Evolutionary conservation across 2,329 filamentous ascomycete genomes (phyloP).

Genomic region (Aspergillus arachidicola): DNA sequence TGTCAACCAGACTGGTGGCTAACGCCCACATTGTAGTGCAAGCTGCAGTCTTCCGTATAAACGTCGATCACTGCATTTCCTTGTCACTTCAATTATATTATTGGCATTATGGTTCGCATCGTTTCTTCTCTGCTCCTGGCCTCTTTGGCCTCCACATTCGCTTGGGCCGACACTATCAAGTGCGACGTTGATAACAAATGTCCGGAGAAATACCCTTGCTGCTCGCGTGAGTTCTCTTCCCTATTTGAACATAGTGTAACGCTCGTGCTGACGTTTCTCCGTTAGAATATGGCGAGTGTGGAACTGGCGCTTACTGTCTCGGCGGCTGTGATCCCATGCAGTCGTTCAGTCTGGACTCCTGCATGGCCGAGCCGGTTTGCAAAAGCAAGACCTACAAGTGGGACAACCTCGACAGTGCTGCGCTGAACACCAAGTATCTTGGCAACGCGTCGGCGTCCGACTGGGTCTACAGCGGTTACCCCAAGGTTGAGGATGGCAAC

Average conservation of each 20-base stretch:
- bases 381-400: constrained; percentile 73
- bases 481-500: constrained; percentile 62
- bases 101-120: constrained; percentile 40
- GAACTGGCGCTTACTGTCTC: constrained; percentile 90
- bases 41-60: constrained; percentile 18
- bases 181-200: constrained; percentile 61
- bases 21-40: constrained; percentile 2
- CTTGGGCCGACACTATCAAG: constrained; percentile 30
- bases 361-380: constrained; percentile 82
- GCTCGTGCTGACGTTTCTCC: constrained; percentile 13
- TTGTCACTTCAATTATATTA: constrained; percentile 17
- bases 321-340: constrained; percentile 90
- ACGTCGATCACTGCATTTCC: constrained; percentile 18
- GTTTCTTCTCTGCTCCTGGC: constrained; percentile 35
- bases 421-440: constrained; percentile 77
- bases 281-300: constrained; percentile 87
- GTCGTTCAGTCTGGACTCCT: constrained; percentile 81
- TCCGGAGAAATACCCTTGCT: constrained; percentile 73
- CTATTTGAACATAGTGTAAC: not conserved
- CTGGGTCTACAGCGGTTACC: constrained; percentile 85
- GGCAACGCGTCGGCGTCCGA: constrained; percentile 78
- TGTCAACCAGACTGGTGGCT: not conserved
- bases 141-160: constrained; percentile 36
- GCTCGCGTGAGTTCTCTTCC: constrained; percentile 67
- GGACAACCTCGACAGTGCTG: constrained; percentile 69